These are phyloP conservation scores for Metschnikowia matae DNA, from an alignment of 805 yeast genomes.

Conservation along the genomic window DNA sequence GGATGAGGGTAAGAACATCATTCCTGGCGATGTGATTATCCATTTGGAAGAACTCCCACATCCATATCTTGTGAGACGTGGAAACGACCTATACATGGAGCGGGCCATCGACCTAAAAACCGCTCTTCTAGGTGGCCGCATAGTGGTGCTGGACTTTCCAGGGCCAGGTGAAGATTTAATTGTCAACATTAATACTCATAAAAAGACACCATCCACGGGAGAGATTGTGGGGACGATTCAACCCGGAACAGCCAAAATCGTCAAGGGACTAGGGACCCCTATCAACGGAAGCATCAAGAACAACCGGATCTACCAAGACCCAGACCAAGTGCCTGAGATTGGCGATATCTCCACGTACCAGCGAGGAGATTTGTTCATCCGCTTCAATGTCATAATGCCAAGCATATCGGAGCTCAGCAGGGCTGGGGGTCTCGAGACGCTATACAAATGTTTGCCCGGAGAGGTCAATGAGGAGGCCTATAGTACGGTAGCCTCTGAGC, in stretches of 20 bases:
- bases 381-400: slow-evolving; percentile 37
- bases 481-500: slow-evolving; percentile 9
- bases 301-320: slow-evolving; percentile 24
- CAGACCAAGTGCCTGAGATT: not conserved
- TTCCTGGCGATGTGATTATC: slow-evolving; percentile 67
- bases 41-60: slow-evolving; percentile 43
- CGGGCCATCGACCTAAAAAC: slow-evolving; percentile 48
- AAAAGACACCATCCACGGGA: slow-evolving; percentile 24
- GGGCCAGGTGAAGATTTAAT: slow-evolving; percentile 29
- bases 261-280: slow-evolving; percentile 63
- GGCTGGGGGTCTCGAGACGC: slow-evolving; percentile 18
- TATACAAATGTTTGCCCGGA: slow-evolving; percentile 20
- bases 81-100: slow-evolving; percentile 42
- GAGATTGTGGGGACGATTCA: slow-evolving; percentile 51
- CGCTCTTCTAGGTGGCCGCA: slow-evolving; percentile 54
- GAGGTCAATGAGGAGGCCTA: slow-evolving; percentile 3
- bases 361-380: slow-evolving; percentile 37
- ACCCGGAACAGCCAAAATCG: slow-evolving; percentile 45
- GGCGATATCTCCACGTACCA: slow-evolving; percentile 20
- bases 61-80: slow-evolving; percentile 38
- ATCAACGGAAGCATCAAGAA: slow-evolving; percentile 21
- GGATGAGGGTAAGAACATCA: slow-evolving; percentile 55
- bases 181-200: slow-evolving; percentile 35
- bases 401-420: slow-evolving; percentile 24
- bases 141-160: slow-evolving; percentile 32